phyloP scores from a whole-genome alignment of 768 basidiomycete species.

The Trametes elegans region DNA sequence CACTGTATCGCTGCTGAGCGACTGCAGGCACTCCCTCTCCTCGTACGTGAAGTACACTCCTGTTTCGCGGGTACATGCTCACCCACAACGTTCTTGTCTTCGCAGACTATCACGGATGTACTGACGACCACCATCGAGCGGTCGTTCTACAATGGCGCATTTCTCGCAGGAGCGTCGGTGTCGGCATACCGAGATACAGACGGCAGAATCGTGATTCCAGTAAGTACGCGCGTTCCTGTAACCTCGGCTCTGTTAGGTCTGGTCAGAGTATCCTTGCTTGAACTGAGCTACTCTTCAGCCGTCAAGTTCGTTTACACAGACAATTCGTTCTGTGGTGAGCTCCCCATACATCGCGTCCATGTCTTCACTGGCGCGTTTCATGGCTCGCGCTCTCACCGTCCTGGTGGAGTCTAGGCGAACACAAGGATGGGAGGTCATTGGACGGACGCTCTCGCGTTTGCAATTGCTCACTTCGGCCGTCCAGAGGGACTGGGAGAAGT shows the following conservation, averaged over 20 bases:
- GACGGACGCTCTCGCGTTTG: constrained; percentile 19
- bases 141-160: constrained; percentile 56
- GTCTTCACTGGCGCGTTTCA: constrained; percentile 24
- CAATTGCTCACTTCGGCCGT: constrained; percentile 22
- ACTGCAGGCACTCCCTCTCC: constrained; percentile 59
- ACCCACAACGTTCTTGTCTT: not conserved
- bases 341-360: constrained; percentile 27
- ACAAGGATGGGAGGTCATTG: constrained; percentile 28
- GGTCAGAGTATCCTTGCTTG: too few relatives aligned
- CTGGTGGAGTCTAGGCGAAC: constrained; percentile 26
- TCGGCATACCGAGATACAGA: constrained; percentile 25
- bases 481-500: constrained; percentile 30
- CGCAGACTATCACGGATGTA: constrained; percentile 35
- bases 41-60: constrained; percentile 30
- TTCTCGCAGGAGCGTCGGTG: constrained; percentile 35
- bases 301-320: constrained; percentile 10
- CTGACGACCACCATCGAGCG: constrained; percentile 45
- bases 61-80: not conserved
- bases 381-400: constrained; percentile 24
- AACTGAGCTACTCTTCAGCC: constrained; percentile 9
- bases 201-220: constrained; percentile 17
- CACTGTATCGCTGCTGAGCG: constrained; percentile 52
- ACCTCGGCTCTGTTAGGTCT: too few relatives aligned
- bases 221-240: constrained; percentile 11
- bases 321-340: constrained; percentile 17